phyloP scores from a whole-genome alignment of 2,329 filamentous ascomycete species.

The Aspergillus sergii region DNA sequence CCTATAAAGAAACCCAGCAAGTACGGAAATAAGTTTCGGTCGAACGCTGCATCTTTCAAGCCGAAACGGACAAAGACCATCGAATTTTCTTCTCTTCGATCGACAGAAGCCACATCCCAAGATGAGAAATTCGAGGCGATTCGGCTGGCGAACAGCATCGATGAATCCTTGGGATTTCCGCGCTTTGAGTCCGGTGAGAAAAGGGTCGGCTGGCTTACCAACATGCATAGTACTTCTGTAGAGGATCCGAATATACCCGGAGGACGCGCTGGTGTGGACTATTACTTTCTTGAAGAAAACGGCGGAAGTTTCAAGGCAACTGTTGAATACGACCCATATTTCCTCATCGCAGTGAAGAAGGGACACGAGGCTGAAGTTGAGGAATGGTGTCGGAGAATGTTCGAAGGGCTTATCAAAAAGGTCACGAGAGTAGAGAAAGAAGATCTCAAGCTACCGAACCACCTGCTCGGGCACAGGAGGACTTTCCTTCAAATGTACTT shows the following conservation, averaged over 20 bases:
- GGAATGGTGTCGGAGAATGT: constrained; percentile 84
- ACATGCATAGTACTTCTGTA: constrained; percentile 86
- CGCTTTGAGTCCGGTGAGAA: constrained; percentile 87
- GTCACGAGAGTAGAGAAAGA: constrained; percentile 84
- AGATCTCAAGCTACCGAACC: constrained; percentile 92
- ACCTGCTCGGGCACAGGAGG: constrained; percentile 85
- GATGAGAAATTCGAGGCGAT: constrained; percentile 91
- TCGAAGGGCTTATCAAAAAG: constrained; percentile 78
- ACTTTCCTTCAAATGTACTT: constrained; percentile 88
- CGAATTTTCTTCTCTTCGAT: constrained; percentile 70
- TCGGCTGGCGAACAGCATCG: constrained; percentile 81
- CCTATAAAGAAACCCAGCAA: constrained; percentile 58
- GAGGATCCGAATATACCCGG: constrained; percentile 81
- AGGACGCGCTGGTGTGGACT: constrained; percentile 88
- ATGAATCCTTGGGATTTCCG: constrained; percentile 91
- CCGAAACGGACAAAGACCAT: constrained; percentile 72
- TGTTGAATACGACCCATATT: constrained; percentile 95
- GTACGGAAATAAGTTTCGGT: constrained; percentile 64
- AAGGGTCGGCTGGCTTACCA: constrained; percentile 89
- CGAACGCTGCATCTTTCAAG: constrained; percentile 44
- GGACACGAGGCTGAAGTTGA: constrained; percentile 91
- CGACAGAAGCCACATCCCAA: constrained; percentile 82
- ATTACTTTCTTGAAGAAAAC: constrained; percentile 93
- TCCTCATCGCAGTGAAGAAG: constrained; percentile 85
- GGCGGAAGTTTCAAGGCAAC: constrained; percentile 93